Conservation (phyloP, 169 alveolate genomes). For the Perkinsus olseni region DNA sequence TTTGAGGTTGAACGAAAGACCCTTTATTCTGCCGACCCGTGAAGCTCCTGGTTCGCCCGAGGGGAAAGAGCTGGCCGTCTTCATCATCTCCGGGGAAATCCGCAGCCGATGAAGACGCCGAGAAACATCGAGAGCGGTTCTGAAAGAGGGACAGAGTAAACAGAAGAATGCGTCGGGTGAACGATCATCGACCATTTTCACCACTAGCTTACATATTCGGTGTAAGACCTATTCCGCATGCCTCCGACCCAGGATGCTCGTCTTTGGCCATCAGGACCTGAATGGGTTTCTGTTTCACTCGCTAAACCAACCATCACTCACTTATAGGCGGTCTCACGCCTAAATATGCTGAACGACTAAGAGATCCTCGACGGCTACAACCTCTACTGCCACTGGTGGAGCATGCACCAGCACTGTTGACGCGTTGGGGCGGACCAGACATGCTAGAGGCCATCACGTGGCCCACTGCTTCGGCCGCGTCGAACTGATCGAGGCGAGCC, state of each 20-base stretch:
- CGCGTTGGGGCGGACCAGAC: not conserved
- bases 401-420: not conserved
- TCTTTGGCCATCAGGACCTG: not conserved
- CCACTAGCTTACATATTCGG: not conserved
- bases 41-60: not conserved
- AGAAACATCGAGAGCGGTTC: not conserved
- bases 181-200: too few relatives aligned
- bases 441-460: not conserved
- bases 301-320: not conserved
- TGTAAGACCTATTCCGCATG: not conserved
- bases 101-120: not conserved
- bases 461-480: not conserved
- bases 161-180: too few relatives aligned
- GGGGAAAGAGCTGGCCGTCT: not conserved
- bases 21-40: not conserved
- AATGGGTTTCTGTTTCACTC: not conserved
- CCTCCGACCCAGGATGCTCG: not conserved
- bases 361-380: not conserved
- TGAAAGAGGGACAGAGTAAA: too few relatives aligned
- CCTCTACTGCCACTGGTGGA: not conserved
- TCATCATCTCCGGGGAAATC: not conserved
- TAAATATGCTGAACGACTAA: not conserved
- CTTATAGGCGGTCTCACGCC: not conserved
- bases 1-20: too few relatives aligned
- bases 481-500: not conserved